Conservation (phyloP, 2,329 filamentous ascomycete species). For the Trichoderma guizhouense region DNA sequence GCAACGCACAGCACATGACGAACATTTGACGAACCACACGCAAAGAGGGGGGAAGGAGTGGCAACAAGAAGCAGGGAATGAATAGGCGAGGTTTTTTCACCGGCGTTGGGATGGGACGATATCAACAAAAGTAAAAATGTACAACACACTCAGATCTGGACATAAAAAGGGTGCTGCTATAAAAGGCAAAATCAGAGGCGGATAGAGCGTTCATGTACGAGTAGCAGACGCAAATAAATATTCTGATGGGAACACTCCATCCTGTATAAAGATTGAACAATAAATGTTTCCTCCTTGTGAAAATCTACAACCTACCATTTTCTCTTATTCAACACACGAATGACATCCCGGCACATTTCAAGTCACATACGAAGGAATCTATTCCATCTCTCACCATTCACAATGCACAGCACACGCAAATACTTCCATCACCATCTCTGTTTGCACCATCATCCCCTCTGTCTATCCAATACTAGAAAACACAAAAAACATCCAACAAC, state of each 20-base stretch:
- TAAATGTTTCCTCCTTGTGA: not conserved
- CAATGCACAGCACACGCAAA: too few species aligned
- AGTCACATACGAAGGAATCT: not conserved
- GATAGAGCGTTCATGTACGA: not conserved
- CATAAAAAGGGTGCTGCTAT: not conserved
- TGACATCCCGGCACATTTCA: not conserved
- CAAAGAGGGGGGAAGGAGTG: not conserved
- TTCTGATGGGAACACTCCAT: not conserved
- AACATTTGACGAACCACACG: not conserved
- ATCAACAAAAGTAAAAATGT: not conserved
- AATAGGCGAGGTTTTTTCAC: not conserved
- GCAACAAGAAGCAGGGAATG: not conserved
- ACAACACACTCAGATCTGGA: not conserved
- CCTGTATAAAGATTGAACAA: not conserved
- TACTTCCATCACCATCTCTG: constrained; percentile 12
- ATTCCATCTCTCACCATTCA: not conserved
- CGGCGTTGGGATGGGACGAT: not conserved
- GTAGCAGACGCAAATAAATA: not conserved
- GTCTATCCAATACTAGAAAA: constrained; percentile 18
- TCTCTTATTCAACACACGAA: not conserved
- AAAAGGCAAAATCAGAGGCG: not conserved
- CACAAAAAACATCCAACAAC: constrained; percentile 15
- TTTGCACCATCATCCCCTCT: constrained; percentile 16
- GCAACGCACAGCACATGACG: not conserved
- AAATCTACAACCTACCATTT: not conserved